Evolutionary conservation across 352 stramenopile species (phyloP).

Genomic region (Peronospora belbahrii): DNA sequence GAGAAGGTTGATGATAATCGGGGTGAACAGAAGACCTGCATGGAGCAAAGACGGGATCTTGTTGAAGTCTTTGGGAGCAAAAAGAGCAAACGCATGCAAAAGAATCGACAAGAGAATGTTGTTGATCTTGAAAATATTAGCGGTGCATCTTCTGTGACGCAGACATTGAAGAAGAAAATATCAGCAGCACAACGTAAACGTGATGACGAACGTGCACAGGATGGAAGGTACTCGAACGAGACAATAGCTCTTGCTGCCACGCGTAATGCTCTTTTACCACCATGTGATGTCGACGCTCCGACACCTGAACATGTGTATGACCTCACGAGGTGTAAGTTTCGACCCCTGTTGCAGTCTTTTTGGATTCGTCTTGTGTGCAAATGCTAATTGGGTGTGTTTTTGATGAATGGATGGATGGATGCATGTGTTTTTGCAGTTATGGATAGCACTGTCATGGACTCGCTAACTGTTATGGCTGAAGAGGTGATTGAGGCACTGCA

Average conservation of each 20-base stretch:
- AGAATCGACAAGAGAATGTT: constrained; percentile 76
- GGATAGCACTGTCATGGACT: constrained; percentile 58
- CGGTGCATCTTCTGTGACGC: constrained; percentile 49
- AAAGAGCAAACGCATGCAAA: constrained; percentile 81
- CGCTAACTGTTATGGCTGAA: constrained; percentile 64
- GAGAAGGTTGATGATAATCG: constrained; percentile 66
- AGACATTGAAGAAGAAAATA: constrained; percentile 76
- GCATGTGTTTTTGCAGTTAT: constrained; percentile 39
- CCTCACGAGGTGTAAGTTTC: constrained; percentile 74
- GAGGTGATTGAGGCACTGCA: constrained; percentile 59
- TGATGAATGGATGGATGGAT: neutral
- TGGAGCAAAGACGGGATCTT: constrained; percentile 65
- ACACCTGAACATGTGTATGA: constrained; percentile 73
- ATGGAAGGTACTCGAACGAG: constrained; percentile 52
- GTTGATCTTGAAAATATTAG: constrained; percentile 72
- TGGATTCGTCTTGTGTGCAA: too few relatives aligned
- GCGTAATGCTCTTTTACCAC: constrained; percentile 59
- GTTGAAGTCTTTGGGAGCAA: constrained; percentile 78
- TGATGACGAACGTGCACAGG: constrained; percentile 37
- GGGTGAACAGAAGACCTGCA: constrained; percentile 48
- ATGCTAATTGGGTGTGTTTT: too few relatives aligned
- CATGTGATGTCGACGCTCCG: constrained; percentile 60
- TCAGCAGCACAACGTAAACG: constrained; percentile 44
- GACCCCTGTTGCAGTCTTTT: too few relatives aligned
- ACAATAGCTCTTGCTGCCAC: constrained; percentile 43